Evolutionary conservation across 192 early-diverging fungal species (phyloP).

Genomic region (Dissophora ornata): DNA sequence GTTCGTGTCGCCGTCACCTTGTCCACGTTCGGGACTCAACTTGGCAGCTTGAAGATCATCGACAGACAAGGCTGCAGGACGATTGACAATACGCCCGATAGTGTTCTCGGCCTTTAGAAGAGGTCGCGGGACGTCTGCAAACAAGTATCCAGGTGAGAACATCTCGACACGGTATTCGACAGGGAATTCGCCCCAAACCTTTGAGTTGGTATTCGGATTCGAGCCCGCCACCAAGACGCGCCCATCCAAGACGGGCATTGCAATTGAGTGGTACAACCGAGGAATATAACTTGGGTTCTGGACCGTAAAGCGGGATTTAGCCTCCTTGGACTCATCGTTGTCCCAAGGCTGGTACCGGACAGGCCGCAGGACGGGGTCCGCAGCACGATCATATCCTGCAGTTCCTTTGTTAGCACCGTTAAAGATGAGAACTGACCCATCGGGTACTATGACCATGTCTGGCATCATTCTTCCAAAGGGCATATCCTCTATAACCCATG

Average conservation of each 20-base stretch:
- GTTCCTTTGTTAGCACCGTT: conserved; percentile 69
- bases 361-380: conserved; percentile 58
- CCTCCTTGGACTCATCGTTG: conserved; percentile 16
- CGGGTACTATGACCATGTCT: conserved; percentile 58
- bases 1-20: conserved; percentile 14
- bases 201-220: conserved; percentile 47
- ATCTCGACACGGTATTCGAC: conserved; percentile 70
- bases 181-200: conserved; percentile 40
- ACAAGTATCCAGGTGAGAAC: conserved; percentile 67
- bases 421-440: conserved; percentile 67
- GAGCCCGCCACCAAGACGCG: conserved; percentile 56
- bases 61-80: conserved; percentile 21
- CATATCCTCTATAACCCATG: conserved; percentile 61
- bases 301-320: conserved; percentile 11
- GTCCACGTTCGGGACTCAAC: conserved; percentile 19
- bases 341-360: conserved; percentile 65
- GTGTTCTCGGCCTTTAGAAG: conserved; percentile 36
- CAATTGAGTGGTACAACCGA: conserved; percentile 71
- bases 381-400: conserved; percentile 61
- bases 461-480: conserved; percentile 61
- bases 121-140: conserved; percentile 49
- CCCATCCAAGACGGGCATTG: conserved; percentile 59
- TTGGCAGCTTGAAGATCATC: conserved; percentile 24
- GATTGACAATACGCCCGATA: conserved; percentile 14
- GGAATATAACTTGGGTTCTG: conserved; percentile 62